Percentiles rank a stretch among this genome's conserved stretches.
phyloP scores from a whole-genome alignment of 179 eudicot genomes.

The Patellifolia procumbens region DNA sequence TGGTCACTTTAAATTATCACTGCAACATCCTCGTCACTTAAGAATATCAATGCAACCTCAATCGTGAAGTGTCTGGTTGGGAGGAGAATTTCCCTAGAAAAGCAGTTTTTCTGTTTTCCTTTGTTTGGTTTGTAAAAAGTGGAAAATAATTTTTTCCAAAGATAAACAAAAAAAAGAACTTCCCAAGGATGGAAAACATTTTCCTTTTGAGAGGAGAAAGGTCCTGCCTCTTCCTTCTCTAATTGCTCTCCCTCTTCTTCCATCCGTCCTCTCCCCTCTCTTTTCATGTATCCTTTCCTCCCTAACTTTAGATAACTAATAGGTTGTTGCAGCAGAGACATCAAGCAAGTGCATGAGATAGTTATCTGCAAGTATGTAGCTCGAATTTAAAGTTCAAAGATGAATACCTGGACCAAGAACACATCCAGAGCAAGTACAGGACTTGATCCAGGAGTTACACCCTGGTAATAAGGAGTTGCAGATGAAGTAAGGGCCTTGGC shows the following conservation, averaged over 20 bases:
- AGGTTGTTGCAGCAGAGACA: too few relatives aligned
- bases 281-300: too few relatives aligned
- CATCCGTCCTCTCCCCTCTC: too few relatives aligned
- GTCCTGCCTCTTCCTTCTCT: too few relatives aligned
- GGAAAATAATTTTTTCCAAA: too few relatives aligned
- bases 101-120: not conserved
- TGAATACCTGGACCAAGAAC: conserved; percentile 82
- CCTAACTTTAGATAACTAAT: not conserved
- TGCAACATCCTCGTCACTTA: not conserved
- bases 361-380: not conserved
- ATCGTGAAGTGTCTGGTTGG: too few relatives aligned
- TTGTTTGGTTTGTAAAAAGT: not conserved
- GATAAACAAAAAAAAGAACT: too few relatives aligned
- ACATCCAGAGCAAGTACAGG: conserved; percentile 93
- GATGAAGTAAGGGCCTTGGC: conserved; percentile 90
- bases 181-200: too few relatives aligned
- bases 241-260: too few relatives aligned
- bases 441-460: conserved; percentile 66
- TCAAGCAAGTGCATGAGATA: not conserved
- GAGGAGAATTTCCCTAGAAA: too few relatives aligned
- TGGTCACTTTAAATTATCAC: not conserved
- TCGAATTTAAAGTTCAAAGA: conserved; percentile 2
- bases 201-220: too few relatives aligned
- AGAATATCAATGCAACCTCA: not conserved
- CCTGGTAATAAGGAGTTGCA: conserved; percentile 73